Percentiles rank a stretch among this genome's conserved stretches.
phyloP scores from a whole-genome alignment of 176 grass and related monocot species.

The Carex kokanica region DNA sequence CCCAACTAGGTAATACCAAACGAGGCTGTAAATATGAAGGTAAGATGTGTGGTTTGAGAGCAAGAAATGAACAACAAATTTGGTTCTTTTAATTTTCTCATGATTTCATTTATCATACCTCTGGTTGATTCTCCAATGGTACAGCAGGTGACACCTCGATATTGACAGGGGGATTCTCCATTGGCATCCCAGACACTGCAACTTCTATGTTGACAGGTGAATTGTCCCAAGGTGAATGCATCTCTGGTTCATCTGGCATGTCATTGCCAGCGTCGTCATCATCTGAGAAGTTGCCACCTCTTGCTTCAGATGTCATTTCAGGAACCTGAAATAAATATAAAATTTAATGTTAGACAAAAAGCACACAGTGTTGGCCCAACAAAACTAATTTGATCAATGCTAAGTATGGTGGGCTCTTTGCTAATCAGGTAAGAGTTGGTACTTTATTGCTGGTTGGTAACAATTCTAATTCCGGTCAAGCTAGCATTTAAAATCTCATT shows the following conservation, averaged over 20 bases:
- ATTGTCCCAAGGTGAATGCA: slow-evolving; percentile 11
- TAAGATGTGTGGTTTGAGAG: background rate
- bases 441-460: background rate
- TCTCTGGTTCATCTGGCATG: background rate
- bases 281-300: background rate
- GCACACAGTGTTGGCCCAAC: background rate
- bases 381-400: background rate
- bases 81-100: background rate
- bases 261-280: background rate
- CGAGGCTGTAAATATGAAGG: background rate
- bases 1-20: background rate
- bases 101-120: background rate
- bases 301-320: slow-evolving; percentile 2
- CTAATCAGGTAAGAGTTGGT: background rate
- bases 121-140: background rate
- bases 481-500: background rate
- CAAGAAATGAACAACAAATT: background rate
- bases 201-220: background rate
- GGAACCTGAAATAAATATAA: slow-evolving; percentile 3
- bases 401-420: background rate
- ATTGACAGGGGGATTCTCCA: background rate
- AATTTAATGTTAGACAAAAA: background rate
- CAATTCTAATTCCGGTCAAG: background rate
- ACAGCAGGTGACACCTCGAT: background rate
- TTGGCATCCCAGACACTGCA: background rate